Evolutionary conservation across 306 rosid genomes (phyloP), one percentile per base, ranked within the genome.

Genomic region (Betula pendula): DNA sequence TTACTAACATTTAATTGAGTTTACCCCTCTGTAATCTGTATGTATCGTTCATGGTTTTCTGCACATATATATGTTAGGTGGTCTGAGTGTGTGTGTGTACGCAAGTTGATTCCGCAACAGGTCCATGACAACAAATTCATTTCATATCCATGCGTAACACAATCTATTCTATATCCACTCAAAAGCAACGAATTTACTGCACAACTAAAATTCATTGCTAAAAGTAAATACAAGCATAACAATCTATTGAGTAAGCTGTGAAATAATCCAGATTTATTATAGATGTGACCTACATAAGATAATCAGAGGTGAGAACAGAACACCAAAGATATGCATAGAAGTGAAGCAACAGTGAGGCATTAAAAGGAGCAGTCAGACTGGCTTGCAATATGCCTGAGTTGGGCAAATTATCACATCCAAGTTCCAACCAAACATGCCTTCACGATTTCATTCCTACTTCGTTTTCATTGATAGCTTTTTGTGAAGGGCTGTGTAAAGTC

Each of bases 401-500:
- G 25, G 70, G 7, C 10, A 65, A 38, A 1, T 38, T 7, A n/a
- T n/a, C 70, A 19, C 48, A 38, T 35, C 44, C 22, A 35, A 63
- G 48, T 65, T 38, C 70, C 48, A 29, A 35, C 42, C 22, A 31
- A 15, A 62, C 42, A 62, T 2, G 20, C 2, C 48, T 3, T 20
- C 16, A 38, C 48, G 47, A 35, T 17, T n/a, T 65, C 22, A 38
- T 38, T 38, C 70, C 49, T 9, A n/a, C 58, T 35, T 65, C 1
- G 31, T 8, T 33, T 25, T n/a, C 58, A 27, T 31, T 6, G 60
- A 67, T 29, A 27, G 58, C 42, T 43, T 44, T 60, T 49, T 59
- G 44, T 33, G 19, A 51, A 51, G 75, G 78, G 76, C 51, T 33
- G 25, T 33, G 43, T 29, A 47, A 65, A 22, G 69, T 80, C 71